Evolutionary conservation across 352 stramenopile species (phyloP), one percentile per base, ranked within the genome.

Genomic region (Phytopythium cucurbitacearum): DNA sequence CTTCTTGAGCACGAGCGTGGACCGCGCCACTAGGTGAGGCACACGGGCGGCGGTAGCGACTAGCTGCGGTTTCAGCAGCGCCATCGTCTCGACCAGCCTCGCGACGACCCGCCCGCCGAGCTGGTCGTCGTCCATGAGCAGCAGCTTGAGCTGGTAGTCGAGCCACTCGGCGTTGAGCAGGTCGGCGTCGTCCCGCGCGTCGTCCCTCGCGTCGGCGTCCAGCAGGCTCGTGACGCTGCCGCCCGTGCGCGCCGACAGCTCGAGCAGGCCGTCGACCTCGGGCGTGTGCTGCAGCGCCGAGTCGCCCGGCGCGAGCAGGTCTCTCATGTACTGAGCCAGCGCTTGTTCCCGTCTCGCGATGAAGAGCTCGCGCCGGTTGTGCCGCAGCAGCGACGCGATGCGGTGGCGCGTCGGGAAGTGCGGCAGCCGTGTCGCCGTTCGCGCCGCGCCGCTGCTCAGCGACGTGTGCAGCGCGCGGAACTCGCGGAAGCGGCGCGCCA

Each of bases 141-240:
- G 35, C 47, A 52, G 47, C 35, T 52, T 52, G 47, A 52, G 36
- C 47, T 52, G 47, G 47, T 52, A 52, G 35, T 52, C 47, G 15
- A 52, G 47, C 47, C 47, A 52, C 47, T 52, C 47, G 47, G 47
- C 47, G 21, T 52, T 41, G 7, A 16, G 34, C n/a, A 52, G 13
- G 34, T 40, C 47, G 8, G 7, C 34, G 8, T 52, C 47, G 21
- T 28, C 21, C 21, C 21, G 21, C 21, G 21, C 21, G 21, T 15
- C 46, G 1, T 52, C 47, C 35, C 34, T 15, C 3, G 41, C 46
- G n/a, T 42, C 46, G 13, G 10, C 34, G 6, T 51, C 46, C 0
- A 32, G n/a, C 15, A 32, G 34, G n/a, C 46, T 51, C 13, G 40
- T n/a, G 12, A 16, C 46, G 33, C 46, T 44, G 41, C 21, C 42